Evolutionary conservation across 2,329 filamentous ascomycete species (phyloP).

Genomic region (Xylariaceae sp.): DNA sequence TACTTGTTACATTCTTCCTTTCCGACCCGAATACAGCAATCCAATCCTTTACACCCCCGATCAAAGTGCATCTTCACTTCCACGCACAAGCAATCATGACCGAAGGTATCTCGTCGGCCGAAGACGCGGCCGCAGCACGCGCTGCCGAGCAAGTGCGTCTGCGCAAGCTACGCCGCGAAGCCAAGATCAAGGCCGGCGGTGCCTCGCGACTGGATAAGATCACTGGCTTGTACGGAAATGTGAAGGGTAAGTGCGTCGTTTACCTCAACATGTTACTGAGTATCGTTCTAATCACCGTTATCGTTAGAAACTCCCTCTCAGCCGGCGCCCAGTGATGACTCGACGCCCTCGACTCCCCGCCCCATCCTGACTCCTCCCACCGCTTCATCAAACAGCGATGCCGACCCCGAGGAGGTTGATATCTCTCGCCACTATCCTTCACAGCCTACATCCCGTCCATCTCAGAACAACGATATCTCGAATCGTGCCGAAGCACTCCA

Average conservation of each 20-base stretch:
- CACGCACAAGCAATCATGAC: constrained; percentile 22
- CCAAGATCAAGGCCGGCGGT: constrained; percentile 70
- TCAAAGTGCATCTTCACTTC: not conserved
- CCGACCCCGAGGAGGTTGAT: constrained; percentile 70
- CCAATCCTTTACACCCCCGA: not conserved
- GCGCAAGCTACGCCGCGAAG: constrained; percentile 72
- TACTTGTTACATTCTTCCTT: too few relatives aligned
- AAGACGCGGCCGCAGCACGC: constrained; percentile 47
- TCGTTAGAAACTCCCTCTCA: constrained; percentile 33
- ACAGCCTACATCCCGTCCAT: constrained; percentile 38
- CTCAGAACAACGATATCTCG: constrained; percentile 32
- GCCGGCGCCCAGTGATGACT: constrained; percentile 21
- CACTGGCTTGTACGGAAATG: constrained; percentile 60
- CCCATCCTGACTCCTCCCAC: constrained; percentile 26
- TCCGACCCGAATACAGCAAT: too few relatives aligned
- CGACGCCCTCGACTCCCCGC: constrained; percentile 4
- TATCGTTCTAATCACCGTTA: constrained; percentile 1
- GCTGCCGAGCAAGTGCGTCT: constrained; percentile 64
- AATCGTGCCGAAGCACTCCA: constrained; percentile 53
- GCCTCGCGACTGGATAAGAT: constrained; percentile 68
- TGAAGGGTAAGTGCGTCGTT: constrained; percentile 37
- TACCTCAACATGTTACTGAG: not conserved
- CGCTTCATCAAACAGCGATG: constrained; percentile 37
- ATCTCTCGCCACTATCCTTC: constrained; percentile 70
- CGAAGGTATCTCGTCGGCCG: constrained; percentile 28